These are phyloP conservation scores for Ceratobasidium sp. DNA, from an alignment of 1,284 basidiomycete genomes.

Conservation along the genomic window DNA sequence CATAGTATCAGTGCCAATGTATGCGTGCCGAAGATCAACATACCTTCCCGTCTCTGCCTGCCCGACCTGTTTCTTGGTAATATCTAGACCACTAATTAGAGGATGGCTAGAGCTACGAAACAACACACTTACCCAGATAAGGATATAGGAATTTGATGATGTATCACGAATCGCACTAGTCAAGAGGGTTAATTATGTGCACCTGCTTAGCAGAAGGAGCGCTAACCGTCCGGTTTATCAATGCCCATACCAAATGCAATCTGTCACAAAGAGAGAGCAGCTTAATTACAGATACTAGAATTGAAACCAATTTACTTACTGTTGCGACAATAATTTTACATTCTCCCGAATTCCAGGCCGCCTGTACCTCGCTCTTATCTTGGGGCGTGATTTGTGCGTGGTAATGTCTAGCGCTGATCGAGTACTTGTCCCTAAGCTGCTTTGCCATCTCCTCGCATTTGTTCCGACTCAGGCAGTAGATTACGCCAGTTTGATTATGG, in stretches of 20 bases:
- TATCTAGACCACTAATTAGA: conserved; percentile 63
- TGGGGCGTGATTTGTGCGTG: conserved; percentile 80
- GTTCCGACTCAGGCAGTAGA: conserved; percentile 82
- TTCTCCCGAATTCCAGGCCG: conserved; percentile 78
- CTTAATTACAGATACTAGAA: conserved; percentile 5
- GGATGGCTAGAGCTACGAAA: not conserved
- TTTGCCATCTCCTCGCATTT: conserved; percentile 84
- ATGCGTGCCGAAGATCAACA: conserved; percentile 50
- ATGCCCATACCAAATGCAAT: conserved; percentile 98
- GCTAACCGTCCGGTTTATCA: conserved; percentile 82
- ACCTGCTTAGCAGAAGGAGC: conserved; percentile 36
- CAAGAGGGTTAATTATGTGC: too few species aligned
- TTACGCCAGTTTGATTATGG: conserved; percentile 77
- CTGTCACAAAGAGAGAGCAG: too few species aligned
- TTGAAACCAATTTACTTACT: conserved; percentile 50
- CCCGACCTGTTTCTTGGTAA: conserved; percentile 87
- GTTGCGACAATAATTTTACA: conserved; percentile 93
- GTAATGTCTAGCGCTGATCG: conserved; percentile 80
- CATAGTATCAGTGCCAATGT: not conserved
- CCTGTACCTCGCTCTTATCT: conserved; percentile 74
- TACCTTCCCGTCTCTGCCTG: conserved; percentile 78
- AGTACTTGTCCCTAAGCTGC: conserved; percentile 64
- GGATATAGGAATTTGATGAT: conserved; percentile 75
- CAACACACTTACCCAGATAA: conserved; percentile 65
- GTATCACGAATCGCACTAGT: conserved; percentile 82